These are phyloP conservation scores for Exophiala bonariae DNA, from an alignment of 2,329 filamentous ascomycete genomes.

Conservation along the genomic window DNA sequence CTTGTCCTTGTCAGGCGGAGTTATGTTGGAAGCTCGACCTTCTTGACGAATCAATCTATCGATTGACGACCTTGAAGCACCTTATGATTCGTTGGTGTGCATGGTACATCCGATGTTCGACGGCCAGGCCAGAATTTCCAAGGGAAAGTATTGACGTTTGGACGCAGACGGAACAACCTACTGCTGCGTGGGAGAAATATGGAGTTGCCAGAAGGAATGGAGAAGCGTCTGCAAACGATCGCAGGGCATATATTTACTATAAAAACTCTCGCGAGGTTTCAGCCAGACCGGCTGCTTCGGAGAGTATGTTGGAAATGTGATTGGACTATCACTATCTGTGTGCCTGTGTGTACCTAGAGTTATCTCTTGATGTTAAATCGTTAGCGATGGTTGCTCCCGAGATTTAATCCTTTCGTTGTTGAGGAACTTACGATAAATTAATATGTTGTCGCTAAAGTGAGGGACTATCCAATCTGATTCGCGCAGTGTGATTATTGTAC, in stretches of 20 bases:
- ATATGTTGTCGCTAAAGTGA: too few species aligned
- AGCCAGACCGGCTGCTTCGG: conserved; percentile 1
- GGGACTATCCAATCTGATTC: too few species aligned
- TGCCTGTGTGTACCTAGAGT: too few species aligned
- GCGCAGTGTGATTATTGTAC: too few species aligned
- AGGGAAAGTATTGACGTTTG: conserved; percentile 6
- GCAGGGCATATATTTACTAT: conserved; percentile 8
- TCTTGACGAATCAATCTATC: conserved; percentile 3
- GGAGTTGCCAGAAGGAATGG: conserved; percentile 1
- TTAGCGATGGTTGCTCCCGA: too few species aligned
- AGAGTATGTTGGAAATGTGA: neutral
- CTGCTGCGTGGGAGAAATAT: conserved; percentile 7
- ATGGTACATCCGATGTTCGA: conserved; percentile 3
- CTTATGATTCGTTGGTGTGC: conserved; percentile 1
- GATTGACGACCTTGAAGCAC: neutral
- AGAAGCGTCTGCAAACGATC: neutral
- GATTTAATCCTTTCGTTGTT: too few species aligned
- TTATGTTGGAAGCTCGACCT: neutral
- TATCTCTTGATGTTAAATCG: too few species aligned
- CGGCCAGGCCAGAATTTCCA: neutral
- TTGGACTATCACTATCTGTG: neutral
- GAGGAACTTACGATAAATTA: too few species aligned
- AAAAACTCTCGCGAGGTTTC: conserved; percentile 3
- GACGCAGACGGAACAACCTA: conserved; percentile 1
- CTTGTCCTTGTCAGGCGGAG: conserved; percentile 5